Percentiles rank a stretch among this genome's conserved stretches.
phyloP scores from a whole-genome alignment of 306 rosid species.

The Cucurbita maxima region DNA sequence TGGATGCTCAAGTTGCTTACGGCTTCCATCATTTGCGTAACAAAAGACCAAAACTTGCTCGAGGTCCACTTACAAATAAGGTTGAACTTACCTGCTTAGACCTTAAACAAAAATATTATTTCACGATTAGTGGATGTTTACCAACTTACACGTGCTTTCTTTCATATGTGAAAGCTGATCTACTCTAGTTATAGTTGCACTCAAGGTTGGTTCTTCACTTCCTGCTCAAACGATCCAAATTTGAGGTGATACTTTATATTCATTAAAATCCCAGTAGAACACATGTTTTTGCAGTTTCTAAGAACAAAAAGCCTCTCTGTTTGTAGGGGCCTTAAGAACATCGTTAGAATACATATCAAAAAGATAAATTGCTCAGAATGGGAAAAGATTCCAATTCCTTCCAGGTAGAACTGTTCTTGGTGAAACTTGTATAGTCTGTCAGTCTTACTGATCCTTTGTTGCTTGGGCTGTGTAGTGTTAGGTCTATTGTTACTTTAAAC shows the following conservation, averaged over 20 bases:
- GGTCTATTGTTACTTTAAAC: constrained; percentile 85
- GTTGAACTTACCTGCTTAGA: constrained; percentile 9
- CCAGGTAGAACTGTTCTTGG: constrained; percentile 30
- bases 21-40: constrained; percentile 90
- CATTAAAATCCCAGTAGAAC: constrained; percentile 3
- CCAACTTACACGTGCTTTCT: not conserved
- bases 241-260: constrained; percentile 47
- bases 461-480: constrained; percentile 44
- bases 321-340: constrained; percentile 76
- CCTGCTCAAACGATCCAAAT: constrained; percentile 76
- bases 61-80: constrained; percentile 85
- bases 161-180: constrained; percentile 32
- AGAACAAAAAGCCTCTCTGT: constrained; percentile 14
- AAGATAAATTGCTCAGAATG: constrained; percentile 66
- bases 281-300: not conserved
- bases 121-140: not conserved
- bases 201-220: constrained; percentile 97
- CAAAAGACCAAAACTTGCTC: constrained; percentile 80
- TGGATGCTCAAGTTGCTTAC: constrained; percentile 97
- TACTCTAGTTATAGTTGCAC: constrained; percentile 85
- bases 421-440: not conserved
- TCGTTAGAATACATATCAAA: constrained; percentile 70
- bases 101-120: not conserved
- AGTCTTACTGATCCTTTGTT: not conserved
- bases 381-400: constrained; percentile 68